Conservation (phyloP, 108 stramenopile genomes). For the Schizochytrium sp. region DNA sequence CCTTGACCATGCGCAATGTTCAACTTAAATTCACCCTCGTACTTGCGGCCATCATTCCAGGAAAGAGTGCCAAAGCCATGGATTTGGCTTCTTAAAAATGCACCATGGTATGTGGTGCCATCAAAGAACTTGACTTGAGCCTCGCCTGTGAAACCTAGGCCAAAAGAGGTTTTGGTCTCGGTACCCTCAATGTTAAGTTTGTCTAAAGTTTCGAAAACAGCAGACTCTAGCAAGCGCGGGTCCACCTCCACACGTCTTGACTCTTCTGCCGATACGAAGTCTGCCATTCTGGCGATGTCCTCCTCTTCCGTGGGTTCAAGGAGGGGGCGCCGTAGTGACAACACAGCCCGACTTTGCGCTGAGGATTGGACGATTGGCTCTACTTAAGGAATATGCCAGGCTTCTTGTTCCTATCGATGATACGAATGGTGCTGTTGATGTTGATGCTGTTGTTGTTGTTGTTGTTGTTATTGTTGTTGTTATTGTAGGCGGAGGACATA, state of each 20-base stretch:
- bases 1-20: neutral
- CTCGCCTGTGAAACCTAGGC: too few species aligned
- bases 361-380: too few species aligned
- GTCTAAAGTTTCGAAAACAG: neutral
- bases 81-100: neutral
- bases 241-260: neutral
- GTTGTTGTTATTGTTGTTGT: too few species aligned
- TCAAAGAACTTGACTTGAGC: neutral
- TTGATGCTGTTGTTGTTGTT: too few species aligned
- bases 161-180: too few species aligned
- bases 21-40: conserved; percentile 7
- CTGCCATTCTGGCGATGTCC: neutral
- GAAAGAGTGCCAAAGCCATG: neutral
- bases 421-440: too few species aligned
- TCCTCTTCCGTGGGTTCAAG: neutral
- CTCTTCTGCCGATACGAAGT: too few species aligned
- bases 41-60: conserved; percentile 23
- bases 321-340: too few species aligned
- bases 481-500: too few species aligned
- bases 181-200: neutral
- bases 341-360: too few species aligned
- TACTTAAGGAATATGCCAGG: too few species aligned
- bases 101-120: neutral
- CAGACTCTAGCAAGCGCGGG: neutral
- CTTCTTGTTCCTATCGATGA: too few species aligned